These are phyloP conservation scores for Paracoccidioides lutzii DNA, from an alignment of 2,329 filamentous ascomycete species.

Conservation along the genomic window DNA sequence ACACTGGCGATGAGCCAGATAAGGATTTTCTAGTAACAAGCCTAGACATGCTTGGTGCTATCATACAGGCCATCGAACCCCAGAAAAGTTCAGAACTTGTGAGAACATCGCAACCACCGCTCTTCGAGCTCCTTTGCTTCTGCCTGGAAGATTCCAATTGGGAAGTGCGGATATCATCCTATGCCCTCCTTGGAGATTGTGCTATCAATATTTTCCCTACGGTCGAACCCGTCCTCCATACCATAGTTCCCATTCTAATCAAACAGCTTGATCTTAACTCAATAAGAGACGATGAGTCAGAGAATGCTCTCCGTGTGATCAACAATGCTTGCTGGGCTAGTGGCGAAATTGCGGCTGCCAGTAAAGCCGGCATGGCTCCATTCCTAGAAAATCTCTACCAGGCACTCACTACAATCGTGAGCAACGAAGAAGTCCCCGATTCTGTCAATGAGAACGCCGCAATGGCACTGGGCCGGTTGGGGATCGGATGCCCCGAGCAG, in stretches of 20 bases:
- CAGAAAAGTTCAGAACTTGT: constrained; percentile 66
- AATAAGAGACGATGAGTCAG: constrained; percentile 65
- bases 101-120: constrained; percentile 59
- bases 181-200: constrained; percentile 86
- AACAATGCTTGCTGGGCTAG: constrained; percentile 98
- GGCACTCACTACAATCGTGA: constrained; percentile 68
- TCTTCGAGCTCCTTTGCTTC: constrained; percentile 81
- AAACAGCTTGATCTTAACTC: constrained; percentile 73
- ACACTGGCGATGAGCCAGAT: constrained; percentile 63
- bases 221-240: constrained; percentile 59
- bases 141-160: constrained; percentile 87
- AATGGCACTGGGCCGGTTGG: constrained; percentile 79
- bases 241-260: constrained; percentile 65
- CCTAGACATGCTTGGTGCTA: constrained; percentile 80
- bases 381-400: constrained; percentile 67
- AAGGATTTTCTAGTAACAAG: constrained; percentile 97
- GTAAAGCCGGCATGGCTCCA: constrained; percentile 56
- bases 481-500: constrained; percentile 61
- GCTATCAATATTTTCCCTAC: constrained; percentile 83
- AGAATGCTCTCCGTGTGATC: constrained; percentile 77
- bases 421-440: constrained; percentile 70
- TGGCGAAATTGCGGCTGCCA: constrained; percentile 79
- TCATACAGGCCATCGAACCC: constrained; percentile 75
- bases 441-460: constrained; percentile 89
- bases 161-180: constrained; percentile 91